A percentile compares a stretch with the other conserved stretches of the same genome.
Evolutionary conservation across 2,329 filamentous ascomycete species (phyloP).

Genomic region (Chrysoporthe austroafricana): DNA sequence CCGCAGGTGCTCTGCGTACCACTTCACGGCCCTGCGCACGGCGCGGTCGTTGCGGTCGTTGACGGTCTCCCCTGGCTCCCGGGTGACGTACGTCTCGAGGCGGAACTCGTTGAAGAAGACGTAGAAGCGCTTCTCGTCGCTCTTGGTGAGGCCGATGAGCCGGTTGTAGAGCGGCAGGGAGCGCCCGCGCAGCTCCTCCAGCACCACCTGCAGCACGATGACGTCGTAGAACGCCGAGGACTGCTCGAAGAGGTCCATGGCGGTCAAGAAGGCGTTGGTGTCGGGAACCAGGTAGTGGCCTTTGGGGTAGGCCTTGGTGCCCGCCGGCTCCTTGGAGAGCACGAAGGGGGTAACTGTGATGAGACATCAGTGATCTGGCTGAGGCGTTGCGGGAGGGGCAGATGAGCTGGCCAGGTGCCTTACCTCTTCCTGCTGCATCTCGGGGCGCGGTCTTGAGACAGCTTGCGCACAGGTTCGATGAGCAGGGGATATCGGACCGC

Average conservation of each 20-base stretch:
- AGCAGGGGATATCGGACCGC: slow-evolving; percentile 95
- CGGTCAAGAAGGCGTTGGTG: slow-evolving; percentile 92
- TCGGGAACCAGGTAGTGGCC: slow-evolving; percentile 96
- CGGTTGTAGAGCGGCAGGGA: slow-evolving; percentile 95
- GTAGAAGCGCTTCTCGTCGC: slow-evolving; percentile 96
- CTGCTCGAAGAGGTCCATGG: slow-evolving; percentile 96
- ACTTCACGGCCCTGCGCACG: slow-evolving; percentile 81
- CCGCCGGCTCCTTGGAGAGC: slow-evolving; percentile 85
- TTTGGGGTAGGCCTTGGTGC: slow-evolving; percentile 78
- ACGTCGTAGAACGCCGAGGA: slow-evolving; percentile 93
- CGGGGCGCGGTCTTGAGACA: slow-evolving; percentile 77
- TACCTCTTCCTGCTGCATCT: slow-evolving; percentile 79
- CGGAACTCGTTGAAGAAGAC: slow-evolving; percentile 99
- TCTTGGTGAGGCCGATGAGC: slow-evolving; percentile 86
- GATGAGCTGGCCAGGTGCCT: slow-evolving; percentile 33
- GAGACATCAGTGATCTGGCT: slow-evolving; percentile 31
- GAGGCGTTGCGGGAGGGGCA: not conserved
- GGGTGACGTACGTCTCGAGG: slow-evolving; percentile 82
- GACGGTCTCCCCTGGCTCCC: slow-evolving; percentile 79
- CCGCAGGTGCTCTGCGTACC: slow-evolving; percentile 85
- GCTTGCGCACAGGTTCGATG: slow-evolving; percentile 80
- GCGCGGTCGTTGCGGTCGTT: slow-evolving; percentile 97
- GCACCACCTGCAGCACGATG: slow-evolving; percentile 92
- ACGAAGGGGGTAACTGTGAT: slow-evolving; percentile 75
- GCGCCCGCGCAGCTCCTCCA: slow-evolving; percentile 93